Conservation (phyloP, 768 basidiomycete genomes). For the Auriscalpium orientale region DNA sequence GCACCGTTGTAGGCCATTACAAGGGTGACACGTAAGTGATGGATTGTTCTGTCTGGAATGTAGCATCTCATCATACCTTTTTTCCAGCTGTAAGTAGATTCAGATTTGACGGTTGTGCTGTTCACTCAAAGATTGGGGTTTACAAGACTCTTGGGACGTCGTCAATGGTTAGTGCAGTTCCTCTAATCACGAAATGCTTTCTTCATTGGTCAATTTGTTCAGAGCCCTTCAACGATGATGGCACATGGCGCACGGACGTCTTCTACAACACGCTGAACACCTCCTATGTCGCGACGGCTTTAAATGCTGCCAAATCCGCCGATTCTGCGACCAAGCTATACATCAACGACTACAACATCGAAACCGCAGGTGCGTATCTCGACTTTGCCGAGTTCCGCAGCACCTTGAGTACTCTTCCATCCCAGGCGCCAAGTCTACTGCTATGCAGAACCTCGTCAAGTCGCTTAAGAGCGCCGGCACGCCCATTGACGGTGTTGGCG, state of each 20-base stretch:
- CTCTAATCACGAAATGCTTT: background rate
- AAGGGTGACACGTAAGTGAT: slow-evolving; percentile 29
- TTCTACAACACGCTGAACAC: slow-evolving; percentile 47
- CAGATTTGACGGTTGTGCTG: background rate
- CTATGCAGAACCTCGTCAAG: slow-evolving; percentile 45
- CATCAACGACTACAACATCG: slow-evolving; percentile 36
- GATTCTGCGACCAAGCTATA: slow-evolving; percentile 53
- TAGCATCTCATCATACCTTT: background rate
- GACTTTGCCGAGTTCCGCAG: background rate
- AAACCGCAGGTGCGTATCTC: slow-evolving; percentile 15
- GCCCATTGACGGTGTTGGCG: slow-evolving; percentile 56
- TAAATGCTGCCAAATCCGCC: slow-evolving; percentile 43
- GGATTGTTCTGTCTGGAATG: background rate
- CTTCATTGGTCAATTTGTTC: background rate
- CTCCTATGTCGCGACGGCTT: slow-evolving; percentile 43
- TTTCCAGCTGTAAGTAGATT: slow-evolving; percentile 14
- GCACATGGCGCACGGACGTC: slow-evolving; percentile 44
- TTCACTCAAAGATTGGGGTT: background rate
- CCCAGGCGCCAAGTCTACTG: slow-evolving; percentile 44
- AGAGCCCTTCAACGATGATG: slow-evolving; percentile 54
- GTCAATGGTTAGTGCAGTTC: slow-evolving; percentile 31
- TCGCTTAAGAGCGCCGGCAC: slow-evolving; percentile 37
- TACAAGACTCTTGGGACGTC: slow-evolving; percentile 42
- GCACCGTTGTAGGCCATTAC: slow-evolving; percentile 30
- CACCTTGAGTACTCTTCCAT: background rate